These are phyloP conservation scores for Cystobasidium pallidum DNA, from an alignment of 1,284 basidiomycete species.

Conservation along the genomic window DNA sequence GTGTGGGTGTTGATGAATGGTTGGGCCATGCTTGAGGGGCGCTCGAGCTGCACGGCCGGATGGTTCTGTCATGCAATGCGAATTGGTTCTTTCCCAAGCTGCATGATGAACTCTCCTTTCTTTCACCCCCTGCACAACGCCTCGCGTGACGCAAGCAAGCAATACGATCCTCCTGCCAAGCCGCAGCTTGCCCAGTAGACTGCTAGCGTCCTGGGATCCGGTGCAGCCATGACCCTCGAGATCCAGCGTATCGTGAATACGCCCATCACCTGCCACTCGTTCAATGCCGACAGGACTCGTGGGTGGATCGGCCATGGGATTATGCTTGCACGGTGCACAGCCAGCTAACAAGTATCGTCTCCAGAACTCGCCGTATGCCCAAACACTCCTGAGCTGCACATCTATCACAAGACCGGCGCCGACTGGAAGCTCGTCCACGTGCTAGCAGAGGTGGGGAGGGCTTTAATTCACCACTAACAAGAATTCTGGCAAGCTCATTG, in stretches of 20 bases:
- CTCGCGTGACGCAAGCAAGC: no score
- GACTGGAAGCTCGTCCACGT: slow-evolving; percentile 76
- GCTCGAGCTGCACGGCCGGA: background rate
- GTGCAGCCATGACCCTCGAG: slow-evolving; percentile 63
- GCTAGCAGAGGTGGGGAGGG: slow-evolving; percentile 79
- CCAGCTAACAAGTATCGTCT: background rate
- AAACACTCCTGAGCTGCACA: slow-evolving; percentile 86
- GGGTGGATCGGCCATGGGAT: slow-evolving; percentile 55
- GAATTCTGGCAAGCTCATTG: background rate
- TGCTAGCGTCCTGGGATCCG: slow-evolving; percentile 71
- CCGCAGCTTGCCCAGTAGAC: slow-evolving; percentile 62
- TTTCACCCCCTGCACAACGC: background rate
- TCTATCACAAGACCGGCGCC: slow-evolving; percentile 71
- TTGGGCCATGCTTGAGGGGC: background rate
- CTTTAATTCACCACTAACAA: background rate
- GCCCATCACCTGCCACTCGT: slow-evolving; percentile 87
- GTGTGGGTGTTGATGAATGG: background rate
- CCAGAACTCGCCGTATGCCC: slow-evolving; percentile 88
- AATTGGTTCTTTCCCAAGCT: background rate
- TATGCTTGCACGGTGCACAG: background rate
- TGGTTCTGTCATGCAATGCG: background rate
- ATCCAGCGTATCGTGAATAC: slow-evolving; percentile 72
- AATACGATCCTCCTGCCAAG: no score
- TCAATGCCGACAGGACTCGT: slow-evolving; percentile 88
- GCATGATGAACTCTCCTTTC: background rate